Conservation (phyloP, 179 eudicot genomes). For the Pouteria campechiana region DNA sequence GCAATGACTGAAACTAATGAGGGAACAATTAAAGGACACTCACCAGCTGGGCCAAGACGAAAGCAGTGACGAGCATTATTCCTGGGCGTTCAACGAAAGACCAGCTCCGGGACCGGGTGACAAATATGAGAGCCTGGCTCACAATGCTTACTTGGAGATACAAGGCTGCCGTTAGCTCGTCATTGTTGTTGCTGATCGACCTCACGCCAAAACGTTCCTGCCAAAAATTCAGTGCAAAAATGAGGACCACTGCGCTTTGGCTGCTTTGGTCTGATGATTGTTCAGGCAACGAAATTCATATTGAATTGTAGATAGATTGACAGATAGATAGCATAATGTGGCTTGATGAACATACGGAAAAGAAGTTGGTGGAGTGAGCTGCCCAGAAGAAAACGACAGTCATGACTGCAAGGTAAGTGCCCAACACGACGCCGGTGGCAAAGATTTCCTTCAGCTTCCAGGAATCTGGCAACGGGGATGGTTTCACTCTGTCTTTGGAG, state of each 20-base stretch:
- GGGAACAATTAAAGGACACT: constrained; percentile 6
- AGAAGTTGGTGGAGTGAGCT: constrained; percentile 52
- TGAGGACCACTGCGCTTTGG: no score
- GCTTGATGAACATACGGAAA: constrained; percentile 32
- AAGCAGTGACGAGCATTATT: constrained; percentile 47
- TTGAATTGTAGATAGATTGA: no score
- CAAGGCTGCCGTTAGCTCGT: constrained; percentile 59
- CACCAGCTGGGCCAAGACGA: constrained; percentile 72
- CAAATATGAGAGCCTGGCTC: constrained; percentile 87
- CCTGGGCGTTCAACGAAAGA: constrained; percentile 83
- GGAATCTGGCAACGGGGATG: constrained; percentile 85
- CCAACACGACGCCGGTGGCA: constrained; percentile 84
- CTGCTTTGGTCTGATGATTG: no score
- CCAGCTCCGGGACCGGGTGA: constrained; percentile 80
- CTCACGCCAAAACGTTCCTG: constrained; percentile 60
- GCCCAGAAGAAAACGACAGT: constrained; percentile 87
- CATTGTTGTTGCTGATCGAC: constrained; percentile 20
- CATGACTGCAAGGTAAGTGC: constrained; percentile 75
- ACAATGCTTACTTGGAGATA: constrained; percentile 92
- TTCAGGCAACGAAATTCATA: no score
- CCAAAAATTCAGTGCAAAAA: no score
- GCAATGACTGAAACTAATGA: background rate
- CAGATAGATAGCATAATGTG: background rate
- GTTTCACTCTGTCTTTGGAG: constrained; percentile 86
- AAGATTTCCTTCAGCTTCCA: constrained; percentile 90